A percentile compares a stretch with the other conserved stretches of the same genome.
Evolutionary conservation across 1,284 basidiomycete species (phyloP).

Genomic region (Sporisorium iseilematis-ciliati): DNA sequence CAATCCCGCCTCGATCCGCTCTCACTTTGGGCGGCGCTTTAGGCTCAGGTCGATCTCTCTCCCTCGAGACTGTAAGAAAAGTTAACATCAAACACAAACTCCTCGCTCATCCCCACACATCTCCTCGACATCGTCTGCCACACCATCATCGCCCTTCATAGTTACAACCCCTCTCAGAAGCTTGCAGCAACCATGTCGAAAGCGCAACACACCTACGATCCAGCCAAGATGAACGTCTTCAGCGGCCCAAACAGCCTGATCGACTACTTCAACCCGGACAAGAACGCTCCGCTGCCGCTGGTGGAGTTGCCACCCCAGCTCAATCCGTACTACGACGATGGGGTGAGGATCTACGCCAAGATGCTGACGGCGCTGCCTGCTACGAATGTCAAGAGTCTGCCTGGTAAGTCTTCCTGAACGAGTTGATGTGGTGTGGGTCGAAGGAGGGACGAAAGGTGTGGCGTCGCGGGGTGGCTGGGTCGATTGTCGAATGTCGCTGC

Average conservation of each 20-base stretch:
- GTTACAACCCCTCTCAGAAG: too few species aligned
- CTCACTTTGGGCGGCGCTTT: too few species aligned
- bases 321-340: slow-evolving; percentile 43
- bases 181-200: not conserved
- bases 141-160: too few species aligned
- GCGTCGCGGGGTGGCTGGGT: not conserved
- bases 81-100: not conserved
- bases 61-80: too few species aligned
- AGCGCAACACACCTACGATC: slow-evolving; percentile 17
- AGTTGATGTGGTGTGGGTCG: not conserved
- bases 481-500: not conserved
- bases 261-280: slow-evolving; percentile 54
- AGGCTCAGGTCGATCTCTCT: too few species aligned
- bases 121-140: not conserved
- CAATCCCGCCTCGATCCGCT: too few species aligned
- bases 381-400: slow-evolving; percentile 53
- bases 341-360: slow-evolving; percentile 55
- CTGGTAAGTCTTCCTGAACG: slow-evolving; percentile 36
- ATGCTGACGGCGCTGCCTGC: slow-evolving; percentile 51
- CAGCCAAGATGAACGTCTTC: slow-evolving; percentile 36
- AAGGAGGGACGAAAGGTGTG: too few species aligned
- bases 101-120: slow-evolving; percentile 3
- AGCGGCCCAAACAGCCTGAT: slow-evolving; percentile 32
- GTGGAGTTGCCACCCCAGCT: slow-evolving; percentile 47
- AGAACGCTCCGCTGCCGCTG: slow-evolving; percentile 42